These are phyloP conservation scores for Wickerhamiella occidentalis DNA, from an alignment of 805 yeast genomes.

Conservation along the genomic window DNA sequence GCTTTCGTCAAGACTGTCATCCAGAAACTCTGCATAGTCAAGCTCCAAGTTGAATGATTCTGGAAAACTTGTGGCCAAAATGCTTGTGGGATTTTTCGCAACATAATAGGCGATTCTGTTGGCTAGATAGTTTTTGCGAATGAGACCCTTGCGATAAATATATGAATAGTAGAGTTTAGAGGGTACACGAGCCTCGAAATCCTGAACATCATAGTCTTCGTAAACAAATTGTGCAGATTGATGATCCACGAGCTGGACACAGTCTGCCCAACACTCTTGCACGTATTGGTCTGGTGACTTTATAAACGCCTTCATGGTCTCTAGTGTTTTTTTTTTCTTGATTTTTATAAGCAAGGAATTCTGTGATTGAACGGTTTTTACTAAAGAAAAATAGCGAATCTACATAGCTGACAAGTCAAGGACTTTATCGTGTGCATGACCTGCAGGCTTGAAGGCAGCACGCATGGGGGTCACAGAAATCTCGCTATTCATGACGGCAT, in stretches of 20 bases:
- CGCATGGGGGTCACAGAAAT: conserved; percentile 30
- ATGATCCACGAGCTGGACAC: neutral
- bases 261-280: conserved; percentile 16
- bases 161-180: conserved; percentile 31
- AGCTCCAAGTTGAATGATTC: conserved; percentile 70
- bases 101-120: conserved; percentile 64
- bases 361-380: no score
- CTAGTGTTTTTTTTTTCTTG: neutral
- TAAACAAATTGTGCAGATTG: conserved; percentile 41
- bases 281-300: conserved; percentile 18
- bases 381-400: neutral
- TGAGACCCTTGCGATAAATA: conserved; percentile 78
- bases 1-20: conserved; percentile 84
- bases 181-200: conserved; percentile 42
- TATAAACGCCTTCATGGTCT: conserved; percentile 5
- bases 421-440: neutral
- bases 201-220: conserved; percentile 81
- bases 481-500: conserved; percentile 51
- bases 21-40: conserved; percentile 91
- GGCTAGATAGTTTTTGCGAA: conserved; percentile 81
- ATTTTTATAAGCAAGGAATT: neutral
- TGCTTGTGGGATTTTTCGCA: conserved; percentile 62
- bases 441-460: conserved; percentile 9
- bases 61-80: conserved; percentile 51
- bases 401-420: conserved; percentile 7